Evolutionary conservation across 306 rosid genomes (phyloP), one percentile per base, ranked within the genome.

Genomic region (Potentilla sterilis): DNA sequence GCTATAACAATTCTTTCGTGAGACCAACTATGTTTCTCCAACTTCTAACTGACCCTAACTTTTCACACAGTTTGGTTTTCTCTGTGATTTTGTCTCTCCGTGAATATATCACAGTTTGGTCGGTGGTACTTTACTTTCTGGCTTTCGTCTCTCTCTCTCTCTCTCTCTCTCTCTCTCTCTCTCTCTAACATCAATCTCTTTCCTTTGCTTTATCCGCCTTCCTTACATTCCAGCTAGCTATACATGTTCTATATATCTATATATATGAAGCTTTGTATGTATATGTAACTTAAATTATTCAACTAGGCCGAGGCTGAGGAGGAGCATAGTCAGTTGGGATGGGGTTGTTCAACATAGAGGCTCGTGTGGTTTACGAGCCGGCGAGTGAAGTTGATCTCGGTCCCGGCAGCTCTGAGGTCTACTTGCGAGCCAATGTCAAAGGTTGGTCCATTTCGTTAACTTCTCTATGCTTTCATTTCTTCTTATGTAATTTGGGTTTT

Each of bases 371-470:
- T 67, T 94, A 87, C 81, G 80, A 78, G 49, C 90, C 95, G 0
- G 90, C 76, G 24, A 80, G 81, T 7, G 87, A 86, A 59, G 87
- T 94, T 7, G 97, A 94, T 77, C 81, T 94, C 46, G 78, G 87
- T 22, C 74, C 94, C 67, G 57, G 69, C 0, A 94, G 97, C 75
- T 81, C 73, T 72, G 87, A 94, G 72, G 72, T 69, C 87, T 94
- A 94, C 83, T 88, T 88, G 41, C 89, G 71, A 76, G 96, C 98
- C 69, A 75, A 91, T 80, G 98, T 94, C 79, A 91, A 91, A 90
- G 98, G 98, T 61, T 28, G 40, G 41, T 61, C 6, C 10, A 61
- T 28, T 28, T 7, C 40, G 13, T 32, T 9, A 28, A 5, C 40
- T 28, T 5, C 19, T 28, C 7, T 21, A 16, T 4, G 2, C 37